A percentile compares a stretch with the other conserved stretches of the same genome.
Conservation (phyloP, 441 rosid species). For the Aquilaria agallochum region DNA sequence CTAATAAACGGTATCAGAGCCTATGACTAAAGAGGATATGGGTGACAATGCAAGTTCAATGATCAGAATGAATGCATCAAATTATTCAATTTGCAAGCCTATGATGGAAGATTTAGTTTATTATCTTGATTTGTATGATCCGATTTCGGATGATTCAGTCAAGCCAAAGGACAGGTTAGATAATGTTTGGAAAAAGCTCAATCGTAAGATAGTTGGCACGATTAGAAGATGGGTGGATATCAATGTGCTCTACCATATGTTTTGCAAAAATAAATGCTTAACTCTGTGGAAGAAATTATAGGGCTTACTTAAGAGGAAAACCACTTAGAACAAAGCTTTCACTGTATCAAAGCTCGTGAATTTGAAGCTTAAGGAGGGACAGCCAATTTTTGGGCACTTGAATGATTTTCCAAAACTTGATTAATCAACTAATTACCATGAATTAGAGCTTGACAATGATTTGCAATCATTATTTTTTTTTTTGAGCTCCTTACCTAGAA, state of each 20-base stretch:
- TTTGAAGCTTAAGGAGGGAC: not conserved
- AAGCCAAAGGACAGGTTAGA: not conserved
- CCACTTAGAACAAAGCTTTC: not conserved
- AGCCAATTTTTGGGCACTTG: not conserved
- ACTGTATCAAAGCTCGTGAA: not conserved
- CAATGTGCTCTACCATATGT: constrained; percentile 5
- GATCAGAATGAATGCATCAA: too few relatives aligned
- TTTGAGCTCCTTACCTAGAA: not conserved
- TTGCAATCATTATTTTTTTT: not conserved
- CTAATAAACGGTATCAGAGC: too few relatives aligned
- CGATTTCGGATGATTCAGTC: not conserved
- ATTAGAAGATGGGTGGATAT: constrained; percentile 2
- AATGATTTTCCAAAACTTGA: not conserved
- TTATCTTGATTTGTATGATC: not conserved
- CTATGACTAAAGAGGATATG: too few relatives aligned
- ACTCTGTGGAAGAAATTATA: not conserved
- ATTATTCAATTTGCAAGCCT: too few relatives aligned
- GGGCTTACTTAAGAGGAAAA: not conserved
- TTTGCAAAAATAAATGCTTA: not conserved
- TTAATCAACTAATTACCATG: not conserved
- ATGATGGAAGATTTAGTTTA: too few relatives aligned
- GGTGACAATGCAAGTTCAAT: too few relatives aligned
- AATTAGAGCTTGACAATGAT: not conserved
- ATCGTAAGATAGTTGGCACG: not conserved
- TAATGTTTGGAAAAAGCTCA: not conserved